A percentile compares a stretch with the other conserved stretches of the same genome.
Conservation (phyloP, 2,329 filamentous ascomycete genomes). For the Microdochium trichocladiopsis region DNA sequence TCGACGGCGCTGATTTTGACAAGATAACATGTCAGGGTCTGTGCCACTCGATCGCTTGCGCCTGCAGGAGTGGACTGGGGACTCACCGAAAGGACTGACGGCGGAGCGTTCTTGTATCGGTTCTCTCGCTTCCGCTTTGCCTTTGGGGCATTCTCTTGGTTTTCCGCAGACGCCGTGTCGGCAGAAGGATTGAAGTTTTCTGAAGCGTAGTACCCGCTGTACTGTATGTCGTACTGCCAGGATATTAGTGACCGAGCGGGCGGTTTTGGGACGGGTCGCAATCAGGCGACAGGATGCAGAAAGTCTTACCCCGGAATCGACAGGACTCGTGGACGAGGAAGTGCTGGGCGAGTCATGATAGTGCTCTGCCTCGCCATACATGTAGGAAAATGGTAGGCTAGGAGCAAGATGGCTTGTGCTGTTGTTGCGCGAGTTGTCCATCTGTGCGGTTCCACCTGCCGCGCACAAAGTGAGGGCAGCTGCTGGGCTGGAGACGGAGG, state of each 20-base stretch:
- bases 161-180: constrained; percentile 12
- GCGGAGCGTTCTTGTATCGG: constrained; percentile 44
- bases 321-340: constrained; percentile 28
- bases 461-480: too few species aligned
- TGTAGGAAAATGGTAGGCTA: constrained; percentile 18
- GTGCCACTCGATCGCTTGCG: neutral
- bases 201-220: constrained; percentile 13
- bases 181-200: constrained; percentile 14
- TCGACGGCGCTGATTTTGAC: constrained; percentile 38
- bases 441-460: neutral
- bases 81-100: constrained; percentile 40
- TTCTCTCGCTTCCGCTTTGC: constrained; percentile 43
- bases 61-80: neutral
- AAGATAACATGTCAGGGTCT: neutral
- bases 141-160: constrained; percentile 21
- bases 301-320: constrained; percentile 25
- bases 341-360: constrained; percentile 23
- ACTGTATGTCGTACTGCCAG: constrained; percentile 24
- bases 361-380: constrained; percentile 26
- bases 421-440: neutral
- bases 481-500: too few species aligned
- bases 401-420: neutral
- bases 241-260: too few species aligned
- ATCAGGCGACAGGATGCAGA: neutral
- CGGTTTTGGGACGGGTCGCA: too few species aligned